These are phyloP conservation scores for Pseudozyma sp. DNA, from an alignment of 1,284 basidiomycete species.

Conservation along the genomic window DNA sequence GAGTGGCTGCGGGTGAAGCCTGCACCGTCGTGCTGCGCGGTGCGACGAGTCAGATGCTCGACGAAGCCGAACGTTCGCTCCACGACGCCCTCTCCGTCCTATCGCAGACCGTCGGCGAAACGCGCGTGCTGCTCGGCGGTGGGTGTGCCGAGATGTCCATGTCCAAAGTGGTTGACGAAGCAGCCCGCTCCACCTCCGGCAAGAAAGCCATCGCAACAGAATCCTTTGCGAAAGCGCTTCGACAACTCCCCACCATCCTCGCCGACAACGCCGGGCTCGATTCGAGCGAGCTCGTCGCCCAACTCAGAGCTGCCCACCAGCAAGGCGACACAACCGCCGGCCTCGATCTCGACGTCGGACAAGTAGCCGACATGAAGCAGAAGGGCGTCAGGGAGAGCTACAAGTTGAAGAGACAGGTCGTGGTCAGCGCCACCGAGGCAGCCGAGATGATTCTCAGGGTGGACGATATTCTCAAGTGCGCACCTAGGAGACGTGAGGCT, in stretches of 20 bases:
- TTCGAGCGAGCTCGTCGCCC: slow-evolving; percentile 92
- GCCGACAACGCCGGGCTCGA: slow-evolving; percentile 99
- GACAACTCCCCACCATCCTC: slow-evolving; percentile 89
- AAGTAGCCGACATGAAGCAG: slow-evolving; percentile 86
- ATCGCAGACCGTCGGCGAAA: slow-evolving; percentile 97
- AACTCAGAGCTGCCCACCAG: slow-evolving; percentile 91
- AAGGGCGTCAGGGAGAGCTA: slow-evolving; percentile 95
- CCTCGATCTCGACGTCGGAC: slow-evolving; percentile 88
- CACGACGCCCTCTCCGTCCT: slow-evolving; percentile 97
- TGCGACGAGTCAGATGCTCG: slow-evolving; percentile 97
- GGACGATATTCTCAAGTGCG: slow-evolving; percentile 74
- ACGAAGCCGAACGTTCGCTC: slow-evolving; percentile 96
- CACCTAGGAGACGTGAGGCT: slow-evolving; percentile 75
- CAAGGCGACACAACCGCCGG: slow-evolving; percentile 87
- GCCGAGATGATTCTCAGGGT: slow-evolving; percentile 98
- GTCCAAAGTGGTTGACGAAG: slow-evolving; percentile 92
- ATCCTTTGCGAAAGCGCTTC: slow-evolving; percentile 85
- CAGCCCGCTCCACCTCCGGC: slow-evolving; percentile 83
- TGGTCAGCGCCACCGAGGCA: slow-evolving; percentile 92
- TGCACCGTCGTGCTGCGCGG: slow-evolving; percentile 98
- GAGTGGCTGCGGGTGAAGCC: slow-evolving; percentile 97
- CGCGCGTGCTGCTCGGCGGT: slow-evolving; percentile 90
- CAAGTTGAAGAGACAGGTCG: slow-evolving; percentile 95
- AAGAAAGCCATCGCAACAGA: slow-evolving; percentile 97
- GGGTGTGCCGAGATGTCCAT: slow-evolving; percentile 99